Conservation (phyloP, 1,284 basidiomycete species). For the Cryptococcus sp. region DNA sequence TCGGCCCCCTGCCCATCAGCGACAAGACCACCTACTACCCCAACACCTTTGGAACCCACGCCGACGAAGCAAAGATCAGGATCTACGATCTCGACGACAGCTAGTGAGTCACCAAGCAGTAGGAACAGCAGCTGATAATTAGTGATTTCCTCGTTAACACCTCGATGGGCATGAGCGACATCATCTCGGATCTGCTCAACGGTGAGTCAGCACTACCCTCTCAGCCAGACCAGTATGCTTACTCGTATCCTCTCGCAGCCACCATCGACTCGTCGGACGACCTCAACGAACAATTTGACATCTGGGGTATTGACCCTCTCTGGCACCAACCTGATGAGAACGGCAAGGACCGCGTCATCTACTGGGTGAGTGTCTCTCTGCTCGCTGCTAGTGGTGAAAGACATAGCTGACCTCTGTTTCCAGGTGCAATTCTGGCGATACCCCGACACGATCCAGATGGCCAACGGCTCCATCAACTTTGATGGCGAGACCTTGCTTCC, state of each 20-base stretch:
- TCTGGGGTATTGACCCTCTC: conserved; percentile 44
- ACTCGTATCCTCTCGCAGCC: not conserved
- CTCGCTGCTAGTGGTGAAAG: not conserved
- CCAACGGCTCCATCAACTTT: conserved; percentile 15
- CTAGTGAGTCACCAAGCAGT: conserved; percentile 3
- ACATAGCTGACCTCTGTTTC: not conserved
- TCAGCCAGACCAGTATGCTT: not conserved
- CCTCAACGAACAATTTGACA: conserved; percentile 14
- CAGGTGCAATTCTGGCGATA: conserved; percentile 26
- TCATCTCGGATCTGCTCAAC: conserved; percentile 36
- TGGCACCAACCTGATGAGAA: conserved; percentile 39
- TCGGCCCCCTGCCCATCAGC: conserved; percentile 41
- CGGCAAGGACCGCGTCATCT: conserved; percentile 27
- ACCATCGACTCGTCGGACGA: conserved; percentile 19
- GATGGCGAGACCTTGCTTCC: conserved; percentile 38
- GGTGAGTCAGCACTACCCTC: conserved; percentile 4
- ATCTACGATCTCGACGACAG: conserved; percentile 30
- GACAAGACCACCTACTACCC: conserved; percentile 14
- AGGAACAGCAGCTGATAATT: conserved; percentile 1
- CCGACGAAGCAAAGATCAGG: conserved; percentile 27
- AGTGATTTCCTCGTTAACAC: conserved; percentile 15
- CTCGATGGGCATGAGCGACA: conserved; percentile 31
- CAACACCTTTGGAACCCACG: conserved; percentile 22
- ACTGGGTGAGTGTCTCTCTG: conserved; percentile 19
- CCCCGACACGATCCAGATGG: conserved; percentile 7